Evolutionary conservation across 2,329 filamentous ascomycete species (phyloP).

Genomic region (Cercospora canescens): DNA sequence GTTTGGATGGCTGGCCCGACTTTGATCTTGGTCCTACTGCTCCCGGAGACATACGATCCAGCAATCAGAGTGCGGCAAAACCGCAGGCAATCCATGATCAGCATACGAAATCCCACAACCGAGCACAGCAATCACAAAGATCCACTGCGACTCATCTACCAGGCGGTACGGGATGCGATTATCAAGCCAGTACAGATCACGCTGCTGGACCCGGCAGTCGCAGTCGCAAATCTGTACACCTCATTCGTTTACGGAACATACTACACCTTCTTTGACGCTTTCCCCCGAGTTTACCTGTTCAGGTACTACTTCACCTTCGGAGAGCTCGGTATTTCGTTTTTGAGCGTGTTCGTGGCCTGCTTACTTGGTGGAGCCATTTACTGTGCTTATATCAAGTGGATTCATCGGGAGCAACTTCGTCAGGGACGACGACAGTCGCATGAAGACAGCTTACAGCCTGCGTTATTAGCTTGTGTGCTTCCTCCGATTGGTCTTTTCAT

Average conservation of each 20-base stretch:
- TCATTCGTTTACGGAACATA: slow-evolving; percentile 64
- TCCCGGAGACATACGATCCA: slow-evolving; percentile 56
- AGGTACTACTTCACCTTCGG: slow-evolving; percentile 60
- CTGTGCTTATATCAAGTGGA: slow-evolving; percentile 27
- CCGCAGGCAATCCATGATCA: slow-evolving; percentile 40
- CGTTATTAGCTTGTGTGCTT: slow-evolving; percentile 31
- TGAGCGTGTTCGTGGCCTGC: slow-evolving; percentile 46
- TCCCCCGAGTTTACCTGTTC: slow-evolving; percentile 62
- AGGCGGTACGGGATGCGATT: slow-evolving; percentile 50
- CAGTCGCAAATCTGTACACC: slow-evolving; percentile 64
- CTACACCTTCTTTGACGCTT: slow-evolving; percentile 65
- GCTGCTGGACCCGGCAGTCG: slow-evolving; percentile 52
- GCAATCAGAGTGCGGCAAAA: slow-evolving; percentile 33
- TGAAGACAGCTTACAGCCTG: slow-evolving; percentile 35
- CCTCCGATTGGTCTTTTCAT: slow-evolving; percentile 37
- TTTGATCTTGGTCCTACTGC: slow-evolving; percentile 54
- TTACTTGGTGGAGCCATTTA: slow-evolving; percentile 22
- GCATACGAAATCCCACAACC: slow-evolving; percentile 58
- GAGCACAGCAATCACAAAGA: slow-evolving; percentile 44
- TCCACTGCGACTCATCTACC: background rate
- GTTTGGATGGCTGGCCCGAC: slow-evolving; percentile 62
- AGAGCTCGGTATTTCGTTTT: slow-evolving; percentile 17
- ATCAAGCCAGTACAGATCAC: slow-evolving; percentile 59
- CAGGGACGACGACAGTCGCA: slow-evolving; percentile 29
- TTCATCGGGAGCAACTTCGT: slow-evolving; percentile 27